Percentiles rank a stretch among this genome's conserved stretches.
Conservation (phyloP, 768 basidiomycete genomes). For the Wakefieldia striispora region DNA sequence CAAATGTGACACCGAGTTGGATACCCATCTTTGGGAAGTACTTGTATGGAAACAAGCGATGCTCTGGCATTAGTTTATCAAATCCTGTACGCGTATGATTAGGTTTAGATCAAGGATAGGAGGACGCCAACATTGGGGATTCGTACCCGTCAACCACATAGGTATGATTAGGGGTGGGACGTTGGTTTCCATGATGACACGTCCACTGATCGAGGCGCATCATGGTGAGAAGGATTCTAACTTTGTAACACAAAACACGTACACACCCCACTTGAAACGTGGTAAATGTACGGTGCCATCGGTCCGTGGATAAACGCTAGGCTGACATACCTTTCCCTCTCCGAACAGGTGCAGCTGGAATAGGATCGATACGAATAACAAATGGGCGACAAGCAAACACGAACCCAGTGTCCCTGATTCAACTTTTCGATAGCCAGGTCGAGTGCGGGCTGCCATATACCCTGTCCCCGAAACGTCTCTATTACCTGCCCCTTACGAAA, state of each 20-base stretch:
- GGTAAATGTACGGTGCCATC: conserved; percentile 51
- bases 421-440: conserved; percentile 80
- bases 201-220: conserved; percentile 49
- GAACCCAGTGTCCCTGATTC: conserved; percentile 82
- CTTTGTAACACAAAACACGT: conserved; percentile 35
- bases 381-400: conserved; percentile 23
- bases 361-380: conserved; percentile 1
- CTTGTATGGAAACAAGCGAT: conserved; percentile 71
- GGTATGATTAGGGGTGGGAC: conserved; percentile 81
- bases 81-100: conserved; percentile 49
- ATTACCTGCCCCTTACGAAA: conserved; percentile 89
- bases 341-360: conserved; percentile 86
- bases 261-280: conserved; percentile 97
- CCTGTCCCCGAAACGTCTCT: conserved; percentile 89
- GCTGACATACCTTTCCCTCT: conserved; percentile 87
- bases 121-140: background rate
- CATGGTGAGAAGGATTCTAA: background rate
- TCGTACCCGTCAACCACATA: conserved; percentile 86
- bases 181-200: conserved; percentile 72
- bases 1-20: conserved; percentile 74
- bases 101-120: background rate
- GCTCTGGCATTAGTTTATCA: conserved; percentile 88
- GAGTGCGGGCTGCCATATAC: conserved; percentile 84
- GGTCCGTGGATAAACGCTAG: conserved; percentile 43
- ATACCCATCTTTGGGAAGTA: conserved; percentile 63